Evolutionary conservation across 768 basidiomycete species (phyloP).

Genomic region (Termitomyces sp.): DNA sequence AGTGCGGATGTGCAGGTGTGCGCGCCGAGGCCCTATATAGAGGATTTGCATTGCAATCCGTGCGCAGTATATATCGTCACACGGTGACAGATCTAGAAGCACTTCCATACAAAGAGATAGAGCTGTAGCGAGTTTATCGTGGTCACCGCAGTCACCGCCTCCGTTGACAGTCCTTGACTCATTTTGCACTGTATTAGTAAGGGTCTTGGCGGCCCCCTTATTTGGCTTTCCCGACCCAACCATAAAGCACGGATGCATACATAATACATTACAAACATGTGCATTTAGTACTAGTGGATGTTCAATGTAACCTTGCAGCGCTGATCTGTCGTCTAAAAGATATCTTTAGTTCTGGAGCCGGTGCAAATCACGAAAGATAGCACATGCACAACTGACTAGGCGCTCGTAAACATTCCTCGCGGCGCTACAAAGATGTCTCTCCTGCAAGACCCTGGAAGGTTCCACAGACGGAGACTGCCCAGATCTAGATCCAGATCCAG

Average conservation of each 20-base stretch:
- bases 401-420: neutral
- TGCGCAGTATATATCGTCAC: conserved; percentile 4
- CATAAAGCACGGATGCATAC: too few relatives aligned
- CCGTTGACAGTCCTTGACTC: conserved; percentile 14
- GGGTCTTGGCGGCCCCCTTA: conserved; percentile 6
- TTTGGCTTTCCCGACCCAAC: conserved; percentile 2
- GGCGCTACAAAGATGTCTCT: neutral
- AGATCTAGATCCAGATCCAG: neutral
- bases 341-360: neutral
- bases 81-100: neutral
- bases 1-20: conserved; percentile 1
- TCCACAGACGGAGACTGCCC: neutral
- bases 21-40: neutral
- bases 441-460: neutral
- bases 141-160: conserved; percentile 10
- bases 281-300: neutral
- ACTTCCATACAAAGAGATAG: conserved; percentile 7
- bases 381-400: neutral
- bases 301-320: neutral
- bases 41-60: neutral
- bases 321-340: neutral
- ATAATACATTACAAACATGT: neutral
- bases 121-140: conserved; percentile 4
- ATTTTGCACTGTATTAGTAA: conserved; percentile 7
- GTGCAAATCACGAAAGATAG: too few relatives aligned